phyloP scores from a whole-genome alignment of 495 filamentous ascomycete genomes.

The Chaetomium tenue region DNA sequence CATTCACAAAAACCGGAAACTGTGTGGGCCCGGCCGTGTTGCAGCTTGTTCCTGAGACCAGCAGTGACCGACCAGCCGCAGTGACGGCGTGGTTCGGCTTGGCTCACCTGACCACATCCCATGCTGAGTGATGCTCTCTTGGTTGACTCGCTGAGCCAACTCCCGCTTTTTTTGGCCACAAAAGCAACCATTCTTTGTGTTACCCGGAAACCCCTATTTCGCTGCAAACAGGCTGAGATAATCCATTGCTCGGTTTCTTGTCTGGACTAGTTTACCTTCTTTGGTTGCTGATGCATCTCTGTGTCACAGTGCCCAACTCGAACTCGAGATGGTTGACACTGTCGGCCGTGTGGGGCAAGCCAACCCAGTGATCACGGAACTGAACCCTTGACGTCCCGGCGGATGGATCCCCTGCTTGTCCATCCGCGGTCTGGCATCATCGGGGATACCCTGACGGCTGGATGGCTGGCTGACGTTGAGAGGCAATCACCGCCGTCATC shows the following conservation, averaged over 20 bases:
- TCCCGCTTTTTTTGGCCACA: not conserved
- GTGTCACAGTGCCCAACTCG: not conserved
- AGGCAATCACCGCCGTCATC: not conserved
- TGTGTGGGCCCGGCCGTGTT: slow-evolving; percentile 3
- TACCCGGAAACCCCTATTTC: not conserved
- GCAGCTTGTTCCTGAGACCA: slow-evolving; percentile 21
- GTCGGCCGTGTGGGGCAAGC: not conserved
- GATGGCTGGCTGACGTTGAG: no score
- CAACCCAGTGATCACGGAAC: not conserved
- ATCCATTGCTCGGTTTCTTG: not conserved
- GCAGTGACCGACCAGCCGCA: slow-evolving; percentile 16
- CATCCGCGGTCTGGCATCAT: not conserved
- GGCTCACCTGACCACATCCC: slow-evolving; percentile 25
- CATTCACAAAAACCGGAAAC: not conserved
- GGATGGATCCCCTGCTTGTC: slow-evolving; percentile 13
- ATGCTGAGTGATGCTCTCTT: slow-evolving; percentile 4
- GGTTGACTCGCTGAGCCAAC: not conserved
- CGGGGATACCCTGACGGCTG: slow-evolving; percentile 6
- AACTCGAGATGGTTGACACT: not conserved
- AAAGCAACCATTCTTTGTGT: not conserved
- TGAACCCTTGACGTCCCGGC: slow-evolving; percentile 1
- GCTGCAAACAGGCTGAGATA: no score
- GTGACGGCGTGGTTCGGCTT: slow-evolving; percentile 9
- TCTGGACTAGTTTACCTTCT: not conserved
- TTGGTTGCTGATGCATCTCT: slow-evolving; percentile 10